Conservation (phyloP, 2,329 filamentous ascomycete genomes). For the Sporothrix brunneoviolacea region DNA sequence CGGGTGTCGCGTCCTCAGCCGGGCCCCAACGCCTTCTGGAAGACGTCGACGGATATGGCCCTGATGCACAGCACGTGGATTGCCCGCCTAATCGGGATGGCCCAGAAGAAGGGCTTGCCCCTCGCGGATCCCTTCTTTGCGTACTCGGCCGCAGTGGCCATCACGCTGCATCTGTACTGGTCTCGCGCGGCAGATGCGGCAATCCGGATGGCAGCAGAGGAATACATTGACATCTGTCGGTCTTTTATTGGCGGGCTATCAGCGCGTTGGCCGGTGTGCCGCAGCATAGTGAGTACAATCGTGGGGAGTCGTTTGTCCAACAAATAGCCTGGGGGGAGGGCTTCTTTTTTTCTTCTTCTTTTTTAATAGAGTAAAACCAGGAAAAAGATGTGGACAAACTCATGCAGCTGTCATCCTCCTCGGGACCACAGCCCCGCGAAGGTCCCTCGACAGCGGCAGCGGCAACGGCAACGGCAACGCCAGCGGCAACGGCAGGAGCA, state of each 20-base stretch:
- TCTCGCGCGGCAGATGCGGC: background rate
- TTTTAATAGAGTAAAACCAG: no score
- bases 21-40: conserved; percentile 48
- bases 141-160: background rate
- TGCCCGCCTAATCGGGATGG: conserved; percentile 48
- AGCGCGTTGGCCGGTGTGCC: background rate
- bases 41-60: conserved; percentile 43
- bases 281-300: no score
- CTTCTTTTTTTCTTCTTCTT: no score
- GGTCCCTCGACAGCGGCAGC: no score
- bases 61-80: conserved; percentile 48
- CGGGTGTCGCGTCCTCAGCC: conserved; percentile 20
- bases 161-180: conserved; percentile 7
- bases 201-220: background rate
- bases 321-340: no score
- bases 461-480: no score
- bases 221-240: background rate
- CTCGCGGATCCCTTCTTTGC: conserved; percentile 1
- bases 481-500: no score
- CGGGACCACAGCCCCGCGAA: no score
- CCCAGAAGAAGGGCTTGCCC: conserved; percentile 17
- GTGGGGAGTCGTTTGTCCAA: no score
- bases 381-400: background rate
- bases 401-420: background rate
- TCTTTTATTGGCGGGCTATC: background rate